A percentile compares a stretch with the other conserved stretches of the same genome.
phyloP scores from a whole-genome alignment of 768 basidiomycete species.

The Glaciozyma antarctica region DNA sequence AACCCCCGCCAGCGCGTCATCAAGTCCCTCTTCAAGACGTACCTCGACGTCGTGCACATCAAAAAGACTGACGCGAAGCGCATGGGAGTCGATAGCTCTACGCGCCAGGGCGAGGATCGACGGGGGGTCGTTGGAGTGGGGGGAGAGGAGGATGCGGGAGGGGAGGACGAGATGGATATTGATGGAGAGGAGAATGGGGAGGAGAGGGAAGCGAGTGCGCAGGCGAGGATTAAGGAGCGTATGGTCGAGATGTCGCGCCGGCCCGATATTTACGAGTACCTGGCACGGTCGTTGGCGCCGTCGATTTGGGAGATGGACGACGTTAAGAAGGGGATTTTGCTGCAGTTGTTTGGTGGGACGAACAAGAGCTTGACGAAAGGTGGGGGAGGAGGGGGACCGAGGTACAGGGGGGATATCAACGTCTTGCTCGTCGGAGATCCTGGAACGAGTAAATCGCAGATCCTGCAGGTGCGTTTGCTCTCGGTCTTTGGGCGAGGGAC shows the following conservation, averaged over 20 bases:
- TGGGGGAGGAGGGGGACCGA: slow-evolving; percentile 87
- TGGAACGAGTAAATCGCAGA: slow-evolving; percentile 92
- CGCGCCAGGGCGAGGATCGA: slow-evolving; percentile 47
- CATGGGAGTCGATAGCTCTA: slow-evolving; percentile 69
- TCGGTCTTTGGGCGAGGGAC: no score
- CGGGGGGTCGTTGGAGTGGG: slow-evolving; percentile 62
- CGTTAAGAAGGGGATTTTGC: slow-evolving; percentile 92
- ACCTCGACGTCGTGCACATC: slow-evolving; percentile 88
- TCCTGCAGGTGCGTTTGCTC: slow-evolving; percentile 59
- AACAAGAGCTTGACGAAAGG: slow-evolving; percentile 90
- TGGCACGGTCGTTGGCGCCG: slow-evolving; percentile 78
- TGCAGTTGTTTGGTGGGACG: slow-evolving; percentile 94
- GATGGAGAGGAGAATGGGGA: slow-evolving; percentile 37
- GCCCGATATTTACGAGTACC: slow-evolving; percentile 75
- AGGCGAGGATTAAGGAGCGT: slow-evolving; percentile 51
- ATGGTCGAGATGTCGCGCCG: slow-evolving; percentile 60
- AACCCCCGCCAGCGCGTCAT: slow-evolving; percentile 84
- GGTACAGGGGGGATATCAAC: slow-evolving; percentile 97
- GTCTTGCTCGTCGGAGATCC: slow-evolving; percentile 95
- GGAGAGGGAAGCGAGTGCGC: slow-evolving; percentile 44
- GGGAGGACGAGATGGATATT: slow-evolving; percentile 26
- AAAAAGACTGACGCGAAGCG: slow-evolving; percentile 56
- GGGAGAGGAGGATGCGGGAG: slow-evolving; percentile 54
- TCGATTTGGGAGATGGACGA: slow-evolving; percentile 98
- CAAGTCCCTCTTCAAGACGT: slow-evolving; percentile 96